Conservation (phyloP, 192 early-diverging fungal genomes). For the Glomus cerebriforme region DNA sequence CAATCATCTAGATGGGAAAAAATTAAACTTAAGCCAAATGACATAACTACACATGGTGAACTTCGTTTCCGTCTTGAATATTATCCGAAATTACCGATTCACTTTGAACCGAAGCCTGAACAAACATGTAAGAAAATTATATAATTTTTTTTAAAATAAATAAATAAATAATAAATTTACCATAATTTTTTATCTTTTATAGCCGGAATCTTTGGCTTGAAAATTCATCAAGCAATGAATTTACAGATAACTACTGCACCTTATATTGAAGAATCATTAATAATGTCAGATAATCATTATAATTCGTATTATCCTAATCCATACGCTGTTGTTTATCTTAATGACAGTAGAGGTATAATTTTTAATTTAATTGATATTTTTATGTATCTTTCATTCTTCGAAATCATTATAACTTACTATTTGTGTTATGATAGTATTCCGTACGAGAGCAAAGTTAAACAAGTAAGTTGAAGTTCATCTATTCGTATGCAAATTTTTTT, state of each 20-base stretch:
- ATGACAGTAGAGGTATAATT: conserved; percentile 17
- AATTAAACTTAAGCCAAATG: background rate
- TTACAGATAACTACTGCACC: conserved; percentile 21
- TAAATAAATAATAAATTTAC: too few species aligned
- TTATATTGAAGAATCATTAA: background rate
- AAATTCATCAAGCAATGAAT: conserved; percentile 29
- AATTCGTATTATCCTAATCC: conserved; percentile 11
- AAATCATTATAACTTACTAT: background rate
- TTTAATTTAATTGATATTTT: background rate
- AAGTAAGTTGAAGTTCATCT: conserved; percentile 15
- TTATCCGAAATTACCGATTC: conserved; percentile 13
- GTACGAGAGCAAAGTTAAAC: conserved; percentile 24
- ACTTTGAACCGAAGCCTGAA: background rate
- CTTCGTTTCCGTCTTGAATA: conserved; percentile 1
- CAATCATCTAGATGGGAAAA: background rate
- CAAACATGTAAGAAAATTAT: conserved; percentile 14
- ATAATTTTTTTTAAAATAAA: too few species aligned
- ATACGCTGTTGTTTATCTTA: conserved; percentile 22
- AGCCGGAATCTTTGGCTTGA: conserved; percentile 22
- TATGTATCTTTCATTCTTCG: background rate
- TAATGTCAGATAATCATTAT: background rate
- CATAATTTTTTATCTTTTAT: background rate
- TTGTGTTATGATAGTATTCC: conserved; percentile 1
- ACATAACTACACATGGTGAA: background rate
- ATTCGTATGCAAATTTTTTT: too few species aligned